Evolutionary conservation across 2,329 filamentous ascomycete species (phyloP), one percentile per base, ranked within the genome.

Genomic region (Colletotrichum phormii): DNA sequence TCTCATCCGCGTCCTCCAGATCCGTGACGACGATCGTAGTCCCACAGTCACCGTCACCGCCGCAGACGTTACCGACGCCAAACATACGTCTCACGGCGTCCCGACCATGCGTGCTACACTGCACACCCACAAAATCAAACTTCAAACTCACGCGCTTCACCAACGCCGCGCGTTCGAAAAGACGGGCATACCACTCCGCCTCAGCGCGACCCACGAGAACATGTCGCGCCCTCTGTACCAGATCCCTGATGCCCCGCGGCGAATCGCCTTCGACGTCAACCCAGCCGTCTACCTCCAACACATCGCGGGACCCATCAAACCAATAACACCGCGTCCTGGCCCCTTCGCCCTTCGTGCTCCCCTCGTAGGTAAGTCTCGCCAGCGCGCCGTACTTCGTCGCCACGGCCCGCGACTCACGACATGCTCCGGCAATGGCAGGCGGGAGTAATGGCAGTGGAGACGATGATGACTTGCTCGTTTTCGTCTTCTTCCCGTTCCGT

Each of bases 201-300:
- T 63, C 63, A n/a, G 71, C 71, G 5, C 71, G 57, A 11, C 68
- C 57, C 3, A 58, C 67, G 1, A 73, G 62, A 1, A 73, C 24
- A 22, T 67, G 42, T 33, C 46, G 42, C 18, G 71, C 62, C 18
- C 15, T 31, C 18, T 18, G 24, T 1, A 67, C 58, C 7, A 73
- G 62, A 4, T 9, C 33, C 8, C 29, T 62, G 2, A 72, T 46
- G 0, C 68, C 68, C 0, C 53, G 42, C 24, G 71, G 71, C n/a
- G 58, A 12, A 6, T 73, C 42, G 4, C 18, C 15, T 31, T 72
- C 71, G 24, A 73, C 46, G 5, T 51, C 59, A 8, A 64, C 33
- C 58, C 71, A 62, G 13, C 71, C 22, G n/a, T 73, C 68, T 15
- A 73, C 51, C 51, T 72, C 71, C 5, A 73, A 51, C 13, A 67